phyloP scores from a whole-genome alignment of 1,139 yeast species.

The Candida tunisiensis region DNA sequence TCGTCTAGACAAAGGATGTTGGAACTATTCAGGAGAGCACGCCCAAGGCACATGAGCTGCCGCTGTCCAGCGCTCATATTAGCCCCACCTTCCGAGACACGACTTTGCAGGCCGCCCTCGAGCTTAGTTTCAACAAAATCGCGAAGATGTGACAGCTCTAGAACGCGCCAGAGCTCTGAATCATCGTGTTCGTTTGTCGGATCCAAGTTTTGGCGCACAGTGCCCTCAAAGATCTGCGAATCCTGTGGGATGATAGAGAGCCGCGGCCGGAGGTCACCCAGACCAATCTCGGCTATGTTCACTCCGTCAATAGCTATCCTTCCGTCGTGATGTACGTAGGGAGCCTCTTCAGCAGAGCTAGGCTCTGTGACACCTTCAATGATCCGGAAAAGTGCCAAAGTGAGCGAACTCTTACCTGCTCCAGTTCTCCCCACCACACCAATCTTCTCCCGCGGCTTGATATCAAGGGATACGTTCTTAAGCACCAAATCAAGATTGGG shows the following conservation, averaged over 20 bases:
- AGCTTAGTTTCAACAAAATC: constrained; percentile 50
- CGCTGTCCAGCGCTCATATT: constrained; percentile 67
- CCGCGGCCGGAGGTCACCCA: constrained; percentile 37
- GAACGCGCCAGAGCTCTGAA: constrained; percentile 44
- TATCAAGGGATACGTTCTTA: constrained; percentile 31
- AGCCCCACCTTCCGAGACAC: constrained; percentile 50
- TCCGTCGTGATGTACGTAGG: too few species aligned
- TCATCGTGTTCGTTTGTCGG: constrained; percentile 38
- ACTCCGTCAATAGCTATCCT: constrained; percentile 37
- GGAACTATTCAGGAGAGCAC: constrained; percentile 50
- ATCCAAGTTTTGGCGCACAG: constrained; percentile 48
- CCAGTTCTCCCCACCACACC: constrained; percentile 84
- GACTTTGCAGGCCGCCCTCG: constrained; percentile 29
- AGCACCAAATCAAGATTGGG: constrained; percentile 37
- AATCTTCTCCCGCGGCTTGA: constrained; percentile 46
- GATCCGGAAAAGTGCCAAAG: constrained; percentile 56
- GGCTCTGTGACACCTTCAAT: constrained; percentile 44
- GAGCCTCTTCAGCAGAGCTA: too few species aligned
- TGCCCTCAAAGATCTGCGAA: constrained; percentile 53
- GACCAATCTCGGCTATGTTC: constrained; percentile 40
- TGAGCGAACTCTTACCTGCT: constrained; percentile 65
- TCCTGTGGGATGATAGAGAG: constrained; percentile 64
- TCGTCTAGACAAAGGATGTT: constrained; percentile 59
- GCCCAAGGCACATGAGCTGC: constrained; percentile 57
- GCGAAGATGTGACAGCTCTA: constrained; percentile 72